These are phyloP conservation scores for Chytriomyces sp. DNA, from an alignment of 192 early-diverging fungal species.

Conservation along the genomic window DNA sequence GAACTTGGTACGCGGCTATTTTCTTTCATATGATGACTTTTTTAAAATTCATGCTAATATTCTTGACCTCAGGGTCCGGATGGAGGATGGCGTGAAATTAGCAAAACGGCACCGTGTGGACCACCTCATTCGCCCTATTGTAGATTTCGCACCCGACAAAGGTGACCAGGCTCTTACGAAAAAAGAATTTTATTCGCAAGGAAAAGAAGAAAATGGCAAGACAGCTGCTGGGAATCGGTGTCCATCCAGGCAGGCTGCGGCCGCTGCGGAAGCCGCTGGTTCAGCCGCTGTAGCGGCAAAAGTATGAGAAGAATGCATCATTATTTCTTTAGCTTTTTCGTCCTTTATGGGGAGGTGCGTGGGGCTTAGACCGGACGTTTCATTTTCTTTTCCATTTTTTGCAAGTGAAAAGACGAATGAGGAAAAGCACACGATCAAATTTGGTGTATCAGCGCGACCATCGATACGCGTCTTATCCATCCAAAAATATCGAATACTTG, in stretches of 20 bases:
- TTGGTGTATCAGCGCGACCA: too few species aligned
- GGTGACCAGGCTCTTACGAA: slow-evolving; percentile 19
- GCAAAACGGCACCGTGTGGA: slow-evolving; percentile 41
- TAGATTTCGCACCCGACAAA: slow-evolving; percentile 33
- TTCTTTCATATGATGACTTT: not conserved
- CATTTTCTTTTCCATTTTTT: too few species aligned
- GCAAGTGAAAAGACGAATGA: too few species aligned
- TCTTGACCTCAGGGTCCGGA: slow-evolving; percentile 14
- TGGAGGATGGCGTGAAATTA: slow-evolving; percentile 16
- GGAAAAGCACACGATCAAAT: too few species aligned
- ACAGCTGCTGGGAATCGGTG: not conserved
- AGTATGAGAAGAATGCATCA: not conserved
- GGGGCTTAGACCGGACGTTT: not conserved
- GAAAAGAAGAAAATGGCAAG: not conserved
- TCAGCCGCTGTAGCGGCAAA: not conserved
- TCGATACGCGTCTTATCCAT: too few species aligned
- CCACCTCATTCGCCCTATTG: slow-evolving; percentile 25
- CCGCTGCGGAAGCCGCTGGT: not conserved
- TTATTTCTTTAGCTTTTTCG: not conserved
- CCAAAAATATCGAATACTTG: too few species aligned
- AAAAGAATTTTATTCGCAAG: not conserved
- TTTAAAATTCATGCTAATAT: not conserved
- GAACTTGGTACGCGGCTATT: slow-evolving; percentile 44
- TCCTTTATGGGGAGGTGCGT: not conserved
- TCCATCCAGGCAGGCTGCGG: not conserved